Conservation (phyloP, 129 eudicot genomes). For the Chrysanthemum lavandulifolium region DNA sequence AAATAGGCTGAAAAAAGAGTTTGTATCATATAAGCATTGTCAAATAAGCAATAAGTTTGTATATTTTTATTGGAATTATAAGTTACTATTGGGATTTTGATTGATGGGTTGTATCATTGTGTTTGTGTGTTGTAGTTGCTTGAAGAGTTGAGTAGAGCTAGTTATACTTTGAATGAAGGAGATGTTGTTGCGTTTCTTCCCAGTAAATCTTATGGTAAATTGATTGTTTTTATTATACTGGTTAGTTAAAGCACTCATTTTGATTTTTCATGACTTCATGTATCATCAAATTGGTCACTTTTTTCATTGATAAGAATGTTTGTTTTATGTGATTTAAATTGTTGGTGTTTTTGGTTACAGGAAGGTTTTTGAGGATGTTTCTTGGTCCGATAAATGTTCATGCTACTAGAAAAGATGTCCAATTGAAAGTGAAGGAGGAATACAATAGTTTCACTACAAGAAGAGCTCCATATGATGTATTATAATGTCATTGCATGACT, state of each 20-base stretch:
- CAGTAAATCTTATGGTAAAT: constrained; percentile 76
- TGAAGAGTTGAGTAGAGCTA: constrained; percentile 71
- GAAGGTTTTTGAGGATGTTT: constrained; percentile 73
- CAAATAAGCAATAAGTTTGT: no score
- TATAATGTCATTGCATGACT: no score
- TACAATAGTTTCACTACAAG: constrained; percentile 84
- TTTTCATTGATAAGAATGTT: neutral
- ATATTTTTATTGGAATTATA: no score
- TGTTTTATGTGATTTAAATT: neutral
- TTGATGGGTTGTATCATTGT: neutral
- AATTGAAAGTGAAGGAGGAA: constrained; percentile 88
- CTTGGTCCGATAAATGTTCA: constrained; percentile 89
- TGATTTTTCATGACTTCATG: no score
- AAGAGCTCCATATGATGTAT: no score
- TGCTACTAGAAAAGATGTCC: constrained; percentile 83
- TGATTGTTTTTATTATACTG: neutral
- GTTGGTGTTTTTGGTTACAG: constrained; percentile 36
- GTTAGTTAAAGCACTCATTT: no score
- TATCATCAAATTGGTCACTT: no score
- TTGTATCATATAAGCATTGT: no score
- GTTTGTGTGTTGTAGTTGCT: constrained; percentile 38
- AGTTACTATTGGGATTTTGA: neutral
- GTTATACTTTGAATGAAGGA: constrained; percentile 67
- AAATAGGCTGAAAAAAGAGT: neutral
- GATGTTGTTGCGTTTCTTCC: constrained; percentile 95